These are phyloP conservation scores for Colletotrichum horii DNA, from an alignment of 2,329 filamentous ascomycete genomes.

Conservation along the genomic window DNA sequence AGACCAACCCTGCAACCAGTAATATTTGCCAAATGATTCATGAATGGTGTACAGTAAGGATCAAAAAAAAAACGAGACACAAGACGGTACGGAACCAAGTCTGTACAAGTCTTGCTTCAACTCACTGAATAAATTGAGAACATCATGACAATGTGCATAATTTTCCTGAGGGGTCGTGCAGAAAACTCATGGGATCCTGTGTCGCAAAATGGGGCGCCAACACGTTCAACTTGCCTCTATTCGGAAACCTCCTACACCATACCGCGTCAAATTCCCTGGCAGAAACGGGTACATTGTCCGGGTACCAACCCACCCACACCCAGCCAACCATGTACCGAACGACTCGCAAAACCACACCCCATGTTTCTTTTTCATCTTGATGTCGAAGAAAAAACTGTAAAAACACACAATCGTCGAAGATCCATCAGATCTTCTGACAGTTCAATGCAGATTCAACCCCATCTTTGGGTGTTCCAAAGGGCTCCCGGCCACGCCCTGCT, in stretches of 20 bases:
- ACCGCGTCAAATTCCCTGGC: conserved; percentile 12
- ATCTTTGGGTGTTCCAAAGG: background rate
- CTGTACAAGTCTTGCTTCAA: background rate
- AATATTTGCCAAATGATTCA: background rate
- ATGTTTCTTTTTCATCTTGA: background rate
- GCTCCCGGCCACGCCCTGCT: background rate
- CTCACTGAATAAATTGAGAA: background rate
- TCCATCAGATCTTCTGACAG: rapidly evolving
- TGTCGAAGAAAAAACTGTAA: background rate
- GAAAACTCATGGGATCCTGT: background rate
- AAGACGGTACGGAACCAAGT: background rate
- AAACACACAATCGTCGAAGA: background rate
- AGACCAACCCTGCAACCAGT: background rate
- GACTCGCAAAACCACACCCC: background rate
- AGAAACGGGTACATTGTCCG: conserved; percentile 9
- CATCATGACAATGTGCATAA: background rate
- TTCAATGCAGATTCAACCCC: background rate
- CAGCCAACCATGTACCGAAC: background rate
- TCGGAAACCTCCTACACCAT: conserved; percentile 18
- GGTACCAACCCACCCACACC: background rate
- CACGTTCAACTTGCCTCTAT: conserved; percentile 17
- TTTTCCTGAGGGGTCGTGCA: background rate
- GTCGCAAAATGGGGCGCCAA: background rate
- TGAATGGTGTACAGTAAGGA: background rate
- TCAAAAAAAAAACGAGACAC: background rate